phyloP scores from a whole-genome alignment of 139 green algal genomes.

The Chlamydomonas applanata region DNA sequence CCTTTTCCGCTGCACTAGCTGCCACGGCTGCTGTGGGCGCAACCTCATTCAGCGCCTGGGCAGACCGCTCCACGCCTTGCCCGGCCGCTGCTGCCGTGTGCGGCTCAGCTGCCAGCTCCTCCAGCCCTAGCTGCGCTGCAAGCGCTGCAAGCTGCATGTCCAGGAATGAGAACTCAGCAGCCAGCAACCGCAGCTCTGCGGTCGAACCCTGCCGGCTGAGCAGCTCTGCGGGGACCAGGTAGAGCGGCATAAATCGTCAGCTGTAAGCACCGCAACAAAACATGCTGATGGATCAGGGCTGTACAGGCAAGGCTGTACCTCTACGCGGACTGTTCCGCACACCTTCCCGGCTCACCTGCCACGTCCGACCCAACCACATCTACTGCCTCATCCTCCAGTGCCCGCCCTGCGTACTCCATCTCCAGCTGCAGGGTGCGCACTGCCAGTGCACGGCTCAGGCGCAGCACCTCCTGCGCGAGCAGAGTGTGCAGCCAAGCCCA shows the following conservation, averaged over 20 bases:
- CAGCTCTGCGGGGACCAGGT: constrained; percentile 30
- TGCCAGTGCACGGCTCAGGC: constrained; percentile 49
- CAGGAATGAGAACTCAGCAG: constrained; percentile 86
- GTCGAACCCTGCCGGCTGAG: constrained; percentile 53
- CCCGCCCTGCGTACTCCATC: constrained; percentile 84
- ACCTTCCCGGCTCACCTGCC: constrained; percentile 9
- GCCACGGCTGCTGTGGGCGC: no score
- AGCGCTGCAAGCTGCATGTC: constrained; percentile 73
- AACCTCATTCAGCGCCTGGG: not conserved
- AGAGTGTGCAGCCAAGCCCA: constrained; percentile 12
- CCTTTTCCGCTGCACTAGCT: no score
- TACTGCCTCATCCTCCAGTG: constrained; percentile 87
- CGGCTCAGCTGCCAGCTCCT: not conserved
- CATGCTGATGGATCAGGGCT: no score
- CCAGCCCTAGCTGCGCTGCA: constrained; percentile 20
- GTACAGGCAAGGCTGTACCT: no score
- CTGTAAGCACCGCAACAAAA: no score
- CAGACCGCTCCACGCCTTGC: not conserved
- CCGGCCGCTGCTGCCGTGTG: not conserved
- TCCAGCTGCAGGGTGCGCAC: constrained; percentile 88
- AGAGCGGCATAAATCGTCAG: no score
- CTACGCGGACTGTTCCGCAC: no score
- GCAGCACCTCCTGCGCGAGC: constrained; percentile 61
- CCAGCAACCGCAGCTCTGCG: constrained; percentile 85
- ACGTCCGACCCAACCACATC: constrained; percentile 56